A percentile compares a stretch with the other conserved stretches of the same genome.
Conservation (phyloP, 352 stramenopile genomes). For the Pythium rhizo-oryzae region DNA sequence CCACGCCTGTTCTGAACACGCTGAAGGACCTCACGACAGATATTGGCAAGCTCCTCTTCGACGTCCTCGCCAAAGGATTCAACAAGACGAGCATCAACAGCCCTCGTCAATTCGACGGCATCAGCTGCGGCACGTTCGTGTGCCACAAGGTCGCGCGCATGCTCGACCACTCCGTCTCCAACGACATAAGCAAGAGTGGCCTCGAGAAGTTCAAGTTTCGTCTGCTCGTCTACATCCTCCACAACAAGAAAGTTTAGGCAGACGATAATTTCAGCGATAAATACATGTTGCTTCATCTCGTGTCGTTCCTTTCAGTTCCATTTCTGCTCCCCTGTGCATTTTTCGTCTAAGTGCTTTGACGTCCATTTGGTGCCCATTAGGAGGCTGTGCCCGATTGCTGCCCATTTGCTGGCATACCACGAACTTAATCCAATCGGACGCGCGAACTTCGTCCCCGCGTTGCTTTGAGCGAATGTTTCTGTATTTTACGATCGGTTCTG, state of each 20-base stretch:
- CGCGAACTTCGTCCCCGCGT: neutral
- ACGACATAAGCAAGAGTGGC: slow-evolving; percentile 13
- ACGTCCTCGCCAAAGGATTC: neutral
- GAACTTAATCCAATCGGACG: slow-evolving; percentile 1
- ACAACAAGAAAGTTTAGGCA: slow-evolving; percentile 7
- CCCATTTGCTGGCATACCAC: neutral
- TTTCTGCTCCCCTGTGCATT: too few species aligned
- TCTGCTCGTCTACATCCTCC: slow-evolving; percentile 13
- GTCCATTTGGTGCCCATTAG: neutral
- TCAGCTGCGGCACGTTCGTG: slow-evolving; percentile 17
- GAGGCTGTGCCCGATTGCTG: too few species aligned
- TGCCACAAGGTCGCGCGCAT: slow-evolving; percentile 18
- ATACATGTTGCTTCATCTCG: neutral
- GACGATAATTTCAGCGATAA: neutral
- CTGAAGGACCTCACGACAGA: neutral
- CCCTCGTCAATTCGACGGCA: slow-evolving; percentile 9
- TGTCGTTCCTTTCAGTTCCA: neutral
- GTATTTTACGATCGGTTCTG: neutral
- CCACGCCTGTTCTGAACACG: neutral
- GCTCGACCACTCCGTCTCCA: slow-evolving; percentile 3
- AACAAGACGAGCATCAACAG: neutral
- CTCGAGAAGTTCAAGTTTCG: slow-evolving; percentile 10
- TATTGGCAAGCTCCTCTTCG: neutral
- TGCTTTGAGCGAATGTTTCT: too few species aligned
- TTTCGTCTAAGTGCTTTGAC: neutral